A percentile compares a stretch with the other conserved stretches of the same genome.
These are phyloP conservation scores for Hygrocybe punicea DNA, from an alignment of 768 basidiomycete species.

Conservation along the genomic window DNA sequence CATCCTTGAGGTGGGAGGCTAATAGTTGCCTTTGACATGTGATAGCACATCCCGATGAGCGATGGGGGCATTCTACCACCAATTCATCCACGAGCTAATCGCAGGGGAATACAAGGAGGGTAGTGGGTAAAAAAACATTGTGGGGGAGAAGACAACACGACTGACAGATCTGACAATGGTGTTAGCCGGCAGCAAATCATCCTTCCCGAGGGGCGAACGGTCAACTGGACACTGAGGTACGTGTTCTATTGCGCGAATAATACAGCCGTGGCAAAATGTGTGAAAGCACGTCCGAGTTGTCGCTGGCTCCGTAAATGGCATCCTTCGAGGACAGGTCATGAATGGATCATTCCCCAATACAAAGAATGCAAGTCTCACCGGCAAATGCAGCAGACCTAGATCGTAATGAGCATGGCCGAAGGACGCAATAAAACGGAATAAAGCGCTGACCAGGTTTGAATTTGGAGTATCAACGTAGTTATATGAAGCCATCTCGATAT, in stretches of 20 bases:
- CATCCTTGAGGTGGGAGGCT: conserved; percentile 56
- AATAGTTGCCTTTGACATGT: conserved; percentile 67
- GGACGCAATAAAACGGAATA: not conserved
- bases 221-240: conserved; percentile 82
- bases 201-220: conserved; percentile 57
- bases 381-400: conserved; percentile 77
- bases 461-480: conserved; percentile 64
- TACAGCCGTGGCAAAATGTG: conserved; percentile 85
- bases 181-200: conserved; percentile 64
- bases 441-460: conserved; percentile 56
- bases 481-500: conserved; percentile 28
- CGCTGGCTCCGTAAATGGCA: conserved; percentile 72
- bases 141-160: conserved; percentile 9
- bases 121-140: not conserved
- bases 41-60: conserved; percentile 54
- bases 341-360: not conserved
- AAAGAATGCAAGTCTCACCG: conserved; percentile 38
- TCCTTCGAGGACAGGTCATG: conserved; percentile 34
- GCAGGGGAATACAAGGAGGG: not conserved
- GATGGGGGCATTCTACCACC: conserved; percentile 65
- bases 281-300: conserved; percentile 75
- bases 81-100: conserved; percentile 79
- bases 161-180: conserved; percentile 74
- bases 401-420: conserved; percentile 2
- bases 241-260: conserved; percentile 62